phyloP scores from a whole-genome alignment of 1,284 basidiomycete genomes.

The Ganoderma lingzhi region DNA sequence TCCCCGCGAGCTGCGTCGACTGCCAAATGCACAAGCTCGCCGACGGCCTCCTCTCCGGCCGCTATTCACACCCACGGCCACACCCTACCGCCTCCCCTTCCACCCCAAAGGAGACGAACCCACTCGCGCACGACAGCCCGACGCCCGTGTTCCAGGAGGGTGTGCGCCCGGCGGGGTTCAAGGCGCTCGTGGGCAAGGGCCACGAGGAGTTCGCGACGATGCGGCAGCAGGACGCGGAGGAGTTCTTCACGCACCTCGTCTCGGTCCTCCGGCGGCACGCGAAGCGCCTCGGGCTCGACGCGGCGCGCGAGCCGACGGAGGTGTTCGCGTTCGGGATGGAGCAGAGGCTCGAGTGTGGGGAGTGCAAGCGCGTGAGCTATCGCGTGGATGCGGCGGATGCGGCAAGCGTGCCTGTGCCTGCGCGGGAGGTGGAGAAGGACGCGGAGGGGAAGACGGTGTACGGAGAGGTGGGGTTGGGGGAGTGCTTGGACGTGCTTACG shows the following conservation, averaged over 20 bases:
- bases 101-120: constrained; percentile 41
- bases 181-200: constrained; percentile 89
- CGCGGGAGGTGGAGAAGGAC: constrained; percentile 58
- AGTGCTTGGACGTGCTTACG: constrained; percentile 76
- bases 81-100: constrained; percentile 36
- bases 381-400: constrained; percentile 82
- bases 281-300: constrained; percentile 53
- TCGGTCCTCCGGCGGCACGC: constrained; percentile 73
- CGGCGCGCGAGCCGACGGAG: constrained; percentile 62
- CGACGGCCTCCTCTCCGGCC: constrained; percentile 92
- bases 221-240: constrained; percentile 97
- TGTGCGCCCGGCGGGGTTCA: constrained; percentile 87
- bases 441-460: constrained; percentile 73
- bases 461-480: constrained; percentile 71
- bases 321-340: constrained; percentile 87
- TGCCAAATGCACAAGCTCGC: constrained; percentile 96
- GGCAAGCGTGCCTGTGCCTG: constrained; percentile 84
- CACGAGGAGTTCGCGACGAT: constrained; percentile 97
- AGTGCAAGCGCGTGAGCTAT: constrained; percentile 91
- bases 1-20: constrained; percentile 89
- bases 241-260: constrained; percentile 90
- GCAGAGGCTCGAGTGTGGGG: constrained; percentile 84
- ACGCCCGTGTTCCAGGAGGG: constrained; percentile 86
- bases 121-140: constrained; percentile 49
- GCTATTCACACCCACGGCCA: constrained; percentile 80